A percentile compares a stretch with the other conserved stretches of the same genome.
Conservation (phyloP, 108 stramenopile species). For the Aurantiochytrium sp. region DNA sequence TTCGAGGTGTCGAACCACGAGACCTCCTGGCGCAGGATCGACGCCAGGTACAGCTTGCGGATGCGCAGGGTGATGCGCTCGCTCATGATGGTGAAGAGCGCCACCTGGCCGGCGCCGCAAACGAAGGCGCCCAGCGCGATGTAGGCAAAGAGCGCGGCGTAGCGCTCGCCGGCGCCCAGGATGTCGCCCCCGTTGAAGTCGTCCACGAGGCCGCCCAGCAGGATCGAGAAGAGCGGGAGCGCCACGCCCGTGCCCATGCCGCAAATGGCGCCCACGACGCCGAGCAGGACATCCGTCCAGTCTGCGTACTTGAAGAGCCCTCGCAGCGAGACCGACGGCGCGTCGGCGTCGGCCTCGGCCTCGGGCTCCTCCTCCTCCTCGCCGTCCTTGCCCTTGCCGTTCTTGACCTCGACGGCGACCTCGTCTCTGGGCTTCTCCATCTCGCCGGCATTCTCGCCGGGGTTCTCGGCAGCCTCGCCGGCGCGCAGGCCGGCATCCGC, state of each 20-base stretch:
- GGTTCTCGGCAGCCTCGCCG: too few relatives aligned
- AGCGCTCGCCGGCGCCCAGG: not conserved
- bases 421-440: too few relatives aligned
- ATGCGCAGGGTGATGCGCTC: not conserved
- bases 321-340: not conserved
- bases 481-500: too few relatives aligned
- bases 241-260: not conserved
- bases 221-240: not conserved
- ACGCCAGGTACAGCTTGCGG: not conserved
- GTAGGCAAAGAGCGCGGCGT: not conserved
- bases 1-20: slow-evolving; percentile 77
- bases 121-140: not conserved
- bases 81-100: not conserved
- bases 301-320: slow-evolving; percentile 25
- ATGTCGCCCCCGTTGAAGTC: not conserved
- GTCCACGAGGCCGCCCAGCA: not conserved
- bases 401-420: too few relatives aligned
- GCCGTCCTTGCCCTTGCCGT: not conserved
- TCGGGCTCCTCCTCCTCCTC: not conserved
- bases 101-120: not conserved
- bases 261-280: not conserved
- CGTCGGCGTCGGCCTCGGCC: not conserved
- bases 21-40: slow-evolving; percentile 74
- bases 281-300: not conserved
- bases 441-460: too few relatives aligned